Conservation (phyloP, 352 stramenopile species). For the Pythium dissotocum region DNA sequence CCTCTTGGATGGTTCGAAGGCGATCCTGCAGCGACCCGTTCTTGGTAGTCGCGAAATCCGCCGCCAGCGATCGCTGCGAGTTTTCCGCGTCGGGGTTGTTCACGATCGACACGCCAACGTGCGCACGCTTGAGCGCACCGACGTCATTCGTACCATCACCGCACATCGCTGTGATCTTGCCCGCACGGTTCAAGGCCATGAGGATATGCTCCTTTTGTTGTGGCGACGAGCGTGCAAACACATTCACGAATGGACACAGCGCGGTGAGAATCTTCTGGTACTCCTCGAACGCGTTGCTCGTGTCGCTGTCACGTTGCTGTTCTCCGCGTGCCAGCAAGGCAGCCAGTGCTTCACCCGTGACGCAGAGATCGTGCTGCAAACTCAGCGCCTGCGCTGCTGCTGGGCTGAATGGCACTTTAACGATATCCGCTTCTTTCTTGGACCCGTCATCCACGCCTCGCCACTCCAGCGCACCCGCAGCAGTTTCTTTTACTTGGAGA, state of each 20-base stretch:
- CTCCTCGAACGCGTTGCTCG: slow-evolving; percentile 30
- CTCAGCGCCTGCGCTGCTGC: slow-evolving; percentile 19
- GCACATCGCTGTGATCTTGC: slow-evolving; percentile 92
- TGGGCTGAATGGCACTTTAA: slow-evolving; percentile 24
- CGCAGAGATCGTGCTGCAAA: slow-evolving; percentile 35
- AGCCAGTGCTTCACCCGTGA: slow-evolving; percentile 39
- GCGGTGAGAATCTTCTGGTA: slow-evolving; percentile 29
- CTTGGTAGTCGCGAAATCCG: slow-evolving; percentile 8
- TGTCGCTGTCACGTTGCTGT: slow-evolving; percentile 17
- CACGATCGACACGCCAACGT: slow-evolving; percentile 95
- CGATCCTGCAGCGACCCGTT: slow-evolving; percentile 22
- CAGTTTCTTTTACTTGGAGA: slow-evolving; percentile 16
- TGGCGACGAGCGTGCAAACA: slow-evolving; percentile 93
- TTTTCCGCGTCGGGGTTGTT: slow-evolving; percentile 43
- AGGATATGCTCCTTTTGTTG: slow-evolving; percentile 93
- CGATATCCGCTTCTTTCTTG: slow-evolving; percentile 11
- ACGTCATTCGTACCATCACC: slow-evolving; percentile 97
- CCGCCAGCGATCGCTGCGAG: slow-evolving; percentile 15
- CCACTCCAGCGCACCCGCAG: slow-evolving; percentile 28
- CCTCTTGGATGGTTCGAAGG: slow-evolving; percentile 25
- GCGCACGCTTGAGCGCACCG: slow-evolving; percentile 86
- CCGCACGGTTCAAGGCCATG: slow-evolving; percentile 85
- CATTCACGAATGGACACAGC: slow-evolving; percentile 44
- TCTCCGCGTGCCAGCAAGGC: slow-evolving; percentile 20
- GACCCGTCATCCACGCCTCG: slow-evolving; percentile 30